phyloP scores from a whole-genome alignment of 1,284 basidiomycete species.

The Cryptococcus sp. region DNA sequence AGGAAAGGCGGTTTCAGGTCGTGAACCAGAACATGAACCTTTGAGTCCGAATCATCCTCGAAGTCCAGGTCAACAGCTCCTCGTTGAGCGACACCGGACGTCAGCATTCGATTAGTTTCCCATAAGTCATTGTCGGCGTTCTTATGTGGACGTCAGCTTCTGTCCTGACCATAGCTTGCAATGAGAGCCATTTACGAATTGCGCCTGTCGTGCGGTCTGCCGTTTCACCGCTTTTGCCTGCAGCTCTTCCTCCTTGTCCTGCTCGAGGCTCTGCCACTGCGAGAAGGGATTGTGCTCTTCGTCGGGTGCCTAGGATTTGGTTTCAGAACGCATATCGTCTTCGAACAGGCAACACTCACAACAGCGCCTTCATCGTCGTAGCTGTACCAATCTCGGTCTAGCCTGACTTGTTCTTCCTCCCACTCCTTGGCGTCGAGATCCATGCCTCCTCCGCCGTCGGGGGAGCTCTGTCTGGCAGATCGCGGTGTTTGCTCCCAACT shows the following conservation, averaged over 20 bases:
- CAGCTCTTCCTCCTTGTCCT: slow-evolving; percentile 74
- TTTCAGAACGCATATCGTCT: slow-evolving; percentile 1
- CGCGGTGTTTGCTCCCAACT: slow-evolving; percentile 85
- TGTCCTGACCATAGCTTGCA: not conserved
- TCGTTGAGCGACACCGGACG: slow-evolving; percentile 88
- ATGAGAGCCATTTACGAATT: slow-evolving; percentile 68
- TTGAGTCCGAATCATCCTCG: slow-evolving; percentile 92
- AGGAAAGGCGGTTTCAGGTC: slow-evolving; percentile 97
- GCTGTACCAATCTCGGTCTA: slow-evolving; percentile 94
- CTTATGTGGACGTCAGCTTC: slow-evolving; percentile 54
- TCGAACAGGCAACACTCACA: slow-evolving; percentile 49
- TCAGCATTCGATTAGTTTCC: slow-evolving; percentile 97
- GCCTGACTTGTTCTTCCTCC: slow-evolving; percentile 87
- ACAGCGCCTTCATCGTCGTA: slow-evolving; percentile 82
- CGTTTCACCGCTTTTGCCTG: slow-evolving; percentile 79
- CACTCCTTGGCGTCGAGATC: slow-evolving; percentile 68
- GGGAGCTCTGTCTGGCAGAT: slow-evolving; percentile 58
- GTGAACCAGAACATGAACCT: slow-evolving; percentile 95
- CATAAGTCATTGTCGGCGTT: slow-evolving; percentile 97
- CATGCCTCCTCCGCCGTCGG: slow-evolving; percentile 51
- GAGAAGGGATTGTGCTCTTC: slow-evolving; percentile 90
- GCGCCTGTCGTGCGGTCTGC: slow-evolving; percentile 87
- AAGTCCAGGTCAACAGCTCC: slow-evolving; percentile 80
- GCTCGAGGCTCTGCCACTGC: slow-evolving; percentile 81
- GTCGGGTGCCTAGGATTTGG: slow-evolving; percentile 61